These are phyloP conservation scores for Solanum tacnaense DNA, from an alignment of 257 asterid species.

Conservation along the genomic window DNA sequence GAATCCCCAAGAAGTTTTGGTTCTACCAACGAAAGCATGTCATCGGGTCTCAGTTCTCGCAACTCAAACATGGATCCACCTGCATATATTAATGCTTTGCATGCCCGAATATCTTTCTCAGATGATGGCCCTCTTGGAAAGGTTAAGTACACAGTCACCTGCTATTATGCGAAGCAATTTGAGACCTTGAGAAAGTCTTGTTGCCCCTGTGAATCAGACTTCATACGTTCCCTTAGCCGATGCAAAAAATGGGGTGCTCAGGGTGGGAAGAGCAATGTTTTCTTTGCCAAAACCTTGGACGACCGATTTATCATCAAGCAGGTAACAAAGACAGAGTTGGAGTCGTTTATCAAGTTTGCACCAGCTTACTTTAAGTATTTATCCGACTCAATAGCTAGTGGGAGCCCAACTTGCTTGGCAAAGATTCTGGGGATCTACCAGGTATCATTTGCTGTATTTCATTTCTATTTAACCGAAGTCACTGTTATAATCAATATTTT, in stretches of 20 bases:
- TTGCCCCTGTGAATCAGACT: conserved; percentile 81
- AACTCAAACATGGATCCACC: conserved; percentile 51
- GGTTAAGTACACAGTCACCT: conserved; percentile 64
- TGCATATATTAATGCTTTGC: conserved; percentile 55
- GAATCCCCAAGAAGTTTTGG: conserved; percentile 57
- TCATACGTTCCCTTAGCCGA: conserved; percentile 71
- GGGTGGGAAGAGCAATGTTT: conserved; percentile 96
- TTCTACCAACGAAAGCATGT: conserved; percentile 53
- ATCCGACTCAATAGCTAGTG: conserved; percentile 54
- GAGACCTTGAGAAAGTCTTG: conserved; percentile 76
- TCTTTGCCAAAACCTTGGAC: conserved; percentile 90
- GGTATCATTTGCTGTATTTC: conserved; percentile 31
- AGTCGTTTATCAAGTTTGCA: conserved; percentile 87
- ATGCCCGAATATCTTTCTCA: conserved; percentile 50
- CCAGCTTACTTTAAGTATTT: conserved; percentile 77
- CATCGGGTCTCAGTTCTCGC: conserved; percentile 39
- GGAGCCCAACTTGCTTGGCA: conserved; percentile 91
- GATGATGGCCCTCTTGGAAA: conserved; percentile 61
- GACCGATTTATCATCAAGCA: conserved; percentile 91
- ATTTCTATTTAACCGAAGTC: background rate
- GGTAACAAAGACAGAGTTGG: conserved; percentile 96
- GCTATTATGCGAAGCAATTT: conserved; percentile 76
- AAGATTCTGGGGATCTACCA: conserved; percentile 94
- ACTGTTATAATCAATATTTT: background rate
- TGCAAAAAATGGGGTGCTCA: conserved; percentile 99